Conservation (phyloP, 352 stramenopile species). For the Thraustochytrium striatum region DNA sequence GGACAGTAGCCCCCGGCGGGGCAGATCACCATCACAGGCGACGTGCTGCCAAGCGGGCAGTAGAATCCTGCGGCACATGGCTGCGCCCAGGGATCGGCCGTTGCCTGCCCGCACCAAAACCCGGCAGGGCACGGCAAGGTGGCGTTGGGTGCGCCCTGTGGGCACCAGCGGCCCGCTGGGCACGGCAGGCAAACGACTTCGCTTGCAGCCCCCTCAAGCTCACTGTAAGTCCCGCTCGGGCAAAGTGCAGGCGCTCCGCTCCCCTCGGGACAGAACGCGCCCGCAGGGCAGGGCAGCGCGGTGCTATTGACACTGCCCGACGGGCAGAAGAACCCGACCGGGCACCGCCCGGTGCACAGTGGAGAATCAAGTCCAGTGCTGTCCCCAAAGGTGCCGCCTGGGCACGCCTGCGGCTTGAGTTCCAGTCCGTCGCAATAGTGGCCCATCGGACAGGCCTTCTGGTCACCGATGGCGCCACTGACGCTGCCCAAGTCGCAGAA, state of each 20-base stretch:
- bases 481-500: not conserved
- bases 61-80: conserved; percentile 14
- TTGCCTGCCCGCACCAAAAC: not conserved
- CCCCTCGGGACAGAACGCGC: not conserved
- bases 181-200: not conserved
- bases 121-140: conserved; percentile 1
- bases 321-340: not conserved
- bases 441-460: not conserved
- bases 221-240: not conserved
- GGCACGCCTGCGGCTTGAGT: not conserved
- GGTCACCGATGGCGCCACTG: not conserved
- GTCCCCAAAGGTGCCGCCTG: not conserved
- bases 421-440: not conserved
- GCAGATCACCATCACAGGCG: not conserved
- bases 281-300: not conserved
- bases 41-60: not conserved
- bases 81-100: not conserved
- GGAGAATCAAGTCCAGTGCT: not conserved
- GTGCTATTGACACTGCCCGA: not conserved
- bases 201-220: not conserved
- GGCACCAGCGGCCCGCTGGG: not conserved
- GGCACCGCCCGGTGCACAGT: not conserved
- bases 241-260: not conserved
- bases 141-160: not conserved
- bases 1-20: conserved; percentile 4